A percentile compares a stretch with the other conserved stretches of the same genome.
Evolutionary conservation across 2,329 filamentous ascomycete genomes (phyloP).

Genomic region (Pseudogymnoascus sp.): DNA sequence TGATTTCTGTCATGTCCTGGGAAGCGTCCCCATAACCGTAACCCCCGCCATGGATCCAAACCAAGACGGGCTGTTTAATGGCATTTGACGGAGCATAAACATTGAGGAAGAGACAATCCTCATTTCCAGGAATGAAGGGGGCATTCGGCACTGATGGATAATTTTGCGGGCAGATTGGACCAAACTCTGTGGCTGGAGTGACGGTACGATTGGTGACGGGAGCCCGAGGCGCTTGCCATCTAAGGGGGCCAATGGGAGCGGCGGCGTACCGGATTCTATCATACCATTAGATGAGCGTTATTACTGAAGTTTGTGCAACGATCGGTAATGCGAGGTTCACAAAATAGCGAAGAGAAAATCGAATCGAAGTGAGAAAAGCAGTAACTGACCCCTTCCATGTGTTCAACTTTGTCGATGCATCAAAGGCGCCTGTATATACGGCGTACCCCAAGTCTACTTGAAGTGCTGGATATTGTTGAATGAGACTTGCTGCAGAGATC

Average conservation of each 20-base stretch:
- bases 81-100: conserved; percentile 24
- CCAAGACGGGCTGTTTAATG: conserved; percentile 22
- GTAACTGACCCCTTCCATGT: conserved; percentile 37
- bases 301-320: not conserved
- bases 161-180: not conserved
- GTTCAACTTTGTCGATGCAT: conserved; percentile 34
- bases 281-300: not conserved
- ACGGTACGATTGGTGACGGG: conserved; percentile 21
- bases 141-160: not conserved
- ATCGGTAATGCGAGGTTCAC: not conserved
- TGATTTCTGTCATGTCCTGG: conserved; percentile 28
- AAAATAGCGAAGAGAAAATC: too few relatives aligned
- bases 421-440: conserved; percentile 37
- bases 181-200: not conserved
- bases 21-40: conserved; percentile 6
- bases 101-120: conserved; percentile 31
- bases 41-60: conserved; percentile 25
- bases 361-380: not conserved
- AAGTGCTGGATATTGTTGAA: not conserved
- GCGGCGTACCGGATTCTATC: conserved; percentile 7
- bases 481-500: not conserved
- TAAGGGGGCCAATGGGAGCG: conserved; percentile 7
- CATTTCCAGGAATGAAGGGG: conserved; percentile 16
- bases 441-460: conserved; percentile 41
- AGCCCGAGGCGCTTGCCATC: conserved; percentile 22